phyloP scores from a whole-genome alignment of 2,329 filamentous ascomycete species.

The Alternaria novae-zelandiae region DNA sequence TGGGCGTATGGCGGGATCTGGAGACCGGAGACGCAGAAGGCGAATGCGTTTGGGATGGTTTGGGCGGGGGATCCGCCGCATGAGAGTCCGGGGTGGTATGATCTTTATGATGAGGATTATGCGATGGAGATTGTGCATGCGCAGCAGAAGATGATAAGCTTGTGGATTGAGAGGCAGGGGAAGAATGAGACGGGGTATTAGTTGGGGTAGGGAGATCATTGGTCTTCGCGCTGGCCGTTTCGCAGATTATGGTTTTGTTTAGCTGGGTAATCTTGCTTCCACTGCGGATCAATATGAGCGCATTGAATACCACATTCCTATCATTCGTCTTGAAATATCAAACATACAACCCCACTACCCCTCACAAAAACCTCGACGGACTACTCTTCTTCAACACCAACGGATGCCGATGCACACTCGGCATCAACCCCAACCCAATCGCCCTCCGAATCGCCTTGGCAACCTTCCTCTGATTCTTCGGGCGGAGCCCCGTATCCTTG shows the following conservation, averaged over 20 bases:
- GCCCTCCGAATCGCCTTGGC: slow-evolving; percentile 90
- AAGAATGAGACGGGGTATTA: neutral
- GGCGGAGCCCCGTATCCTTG: slow-evolving; percentile 77
- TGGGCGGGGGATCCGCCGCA: slow-evolving; percentile 52
- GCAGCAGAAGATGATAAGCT: slow-evolving; percentile 41
- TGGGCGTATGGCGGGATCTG: slow-evolving; percentile 52
- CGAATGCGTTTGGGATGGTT: slow-evolving; percentile 49
- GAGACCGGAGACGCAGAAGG: slow-evolving; percentile 47
- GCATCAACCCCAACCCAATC: slow-evolving; percentile 89
- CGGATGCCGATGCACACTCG: slow-evolving; percentile 87
- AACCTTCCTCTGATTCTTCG: slow-evolving; percentile 90
- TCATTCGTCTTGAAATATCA: neutral
- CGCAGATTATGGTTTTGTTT: neutral
- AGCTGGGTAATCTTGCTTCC: neutral
- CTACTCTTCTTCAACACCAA: slow-evolving; percentile 41
- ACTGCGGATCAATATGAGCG: neutral
- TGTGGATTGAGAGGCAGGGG: slow-evolving; percentile 34
- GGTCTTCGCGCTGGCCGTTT: neutral
- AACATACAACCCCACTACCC: neutral
- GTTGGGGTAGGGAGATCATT: fast-evolving
- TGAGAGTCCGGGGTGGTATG: slow-evolving; percentile 50
- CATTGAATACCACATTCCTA: neutral
- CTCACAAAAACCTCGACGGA: slow-evolving; percentile 29
- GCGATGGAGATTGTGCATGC: slow-evolving; percentile 46
- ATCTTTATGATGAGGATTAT: slow-evolving; percentile 48